These are phyloP conservation scores for Cordyceps javanica DNA, from an alignment of 2,329 filamentous ascomycete genomes.

Conservation along the genomic window DNA sequence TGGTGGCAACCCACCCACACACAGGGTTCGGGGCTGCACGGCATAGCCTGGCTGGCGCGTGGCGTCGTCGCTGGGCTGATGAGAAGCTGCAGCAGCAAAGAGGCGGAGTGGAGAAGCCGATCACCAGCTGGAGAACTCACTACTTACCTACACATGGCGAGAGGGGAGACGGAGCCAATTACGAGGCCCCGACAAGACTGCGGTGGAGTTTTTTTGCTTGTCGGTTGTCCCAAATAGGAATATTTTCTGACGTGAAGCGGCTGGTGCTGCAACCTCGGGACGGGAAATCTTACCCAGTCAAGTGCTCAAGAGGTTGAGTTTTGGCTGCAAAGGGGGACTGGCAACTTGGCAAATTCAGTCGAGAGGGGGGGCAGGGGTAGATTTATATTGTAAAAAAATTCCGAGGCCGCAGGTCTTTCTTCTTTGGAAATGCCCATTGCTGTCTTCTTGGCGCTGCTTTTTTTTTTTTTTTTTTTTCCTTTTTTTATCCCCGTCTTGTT, in stretches of 20 bases:
- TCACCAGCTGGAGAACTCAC: neutral
- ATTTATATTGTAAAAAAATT: too few relatives aligned
- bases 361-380: too few relatives aligned
- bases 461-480: too few relatives aligned
- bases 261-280: neutral
- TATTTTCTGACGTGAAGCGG: slow-evolving; percentile 8
- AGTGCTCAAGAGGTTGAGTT: neutral
- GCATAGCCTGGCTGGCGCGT: neutral
- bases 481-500: neutral
- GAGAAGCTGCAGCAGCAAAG: neutral
- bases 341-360: too few relatives aligned
- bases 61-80: neutral
- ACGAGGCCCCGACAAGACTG: neutral
- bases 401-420: neutral
- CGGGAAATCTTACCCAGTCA: slow-evolving; percentile 2
- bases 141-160: neutral
- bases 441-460: too few relatives aligned
- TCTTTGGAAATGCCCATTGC: too few relatives aligned
- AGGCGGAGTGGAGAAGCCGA: neutral
- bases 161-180: neutral
- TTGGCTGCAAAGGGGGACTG: too few relatives aligned
- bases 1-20: too few relatives aligned
- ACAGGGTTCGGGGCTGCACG: neutral
- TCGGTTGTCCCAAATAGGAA: slow-evolving; percentile 4
- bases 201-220: neutral